Evolutionary conservation across 2,329 filamentous ascomycete species (phyloP).

Genomic region (Tolypocladium tropicale): DNA sequence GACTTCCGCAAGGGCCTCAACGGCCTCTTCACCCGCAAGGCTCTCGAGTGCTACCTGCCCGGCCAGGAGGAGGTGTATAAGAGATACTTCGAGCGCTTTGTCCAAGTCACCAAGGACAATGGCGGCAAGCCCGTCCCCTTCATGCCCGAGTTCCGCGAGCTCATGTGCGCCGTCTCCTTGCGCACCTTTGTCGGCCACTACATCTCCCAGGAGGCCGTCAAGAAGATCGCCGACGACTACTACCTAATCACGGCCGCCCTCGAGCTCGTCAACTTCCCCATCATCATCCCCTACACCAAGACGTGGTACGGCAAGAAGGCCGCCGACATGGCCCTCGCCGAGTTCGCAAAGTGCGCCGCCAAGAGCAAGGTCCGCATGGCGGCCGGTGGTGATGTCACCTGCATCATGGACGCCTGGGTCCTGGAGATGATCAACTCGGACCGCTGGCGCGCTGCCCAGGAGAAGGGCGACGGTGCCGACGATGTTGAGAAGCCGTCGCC

Average conservation of each 20-base stretch:
- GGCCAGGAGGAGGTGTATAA: conserved; percentile 89
- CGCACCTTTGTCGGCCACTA: conserved; percentile 97
- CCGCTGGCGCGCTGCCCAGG: conserved; percentile 68
- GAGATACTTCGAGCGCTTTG: conserved; percentile 70
- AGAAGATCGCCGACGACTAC: conserved; percentile 94
- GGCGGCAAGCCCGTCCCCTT: conserved; percentile 69
- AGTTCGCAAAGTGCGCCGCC: conserved; percentile 84
- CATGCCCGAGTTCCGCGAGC: conserved; percentile 86
- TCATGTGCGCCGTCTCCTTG: conserved; percentile 91
- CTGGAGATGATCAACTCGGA: conserved; percentile 79
- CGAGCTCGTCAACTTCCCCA: conserved; percentile 95
- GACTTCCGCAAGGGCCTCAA: conserved; percentile 97
- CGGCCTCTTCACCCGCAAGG: conserved; percentile 83
- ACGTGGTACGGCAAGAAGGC: conserved; percentile 97
- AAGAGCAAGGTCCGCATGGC: conserved; percentile 91
- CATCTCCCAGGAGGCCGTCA: conserved; percentile 79
- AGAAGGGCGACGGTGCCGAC: conserved; percentile 58
- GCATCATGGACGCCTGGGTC: conserved; percentile 95
- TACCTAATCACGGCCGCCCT: conserved; percentile 92
- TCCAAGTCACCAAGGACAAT: conserved; percentile 62
- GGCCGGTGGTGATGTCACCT: conserved; percentile 74
- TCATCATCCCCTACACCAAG: conserved; percentile 90
- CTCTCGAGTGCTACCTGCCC: conserved; percentile 79
- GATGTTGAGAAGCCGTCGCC: conserved; percentile 70
- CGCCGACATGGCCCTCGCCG: conserved; percentile 79